Percentiles rank a stretch among this genome's conserved stretches.
Evolutionary conservation across 305 asterid species (phyloP).

Genomic region (Fraxinus greggii): DNA sequence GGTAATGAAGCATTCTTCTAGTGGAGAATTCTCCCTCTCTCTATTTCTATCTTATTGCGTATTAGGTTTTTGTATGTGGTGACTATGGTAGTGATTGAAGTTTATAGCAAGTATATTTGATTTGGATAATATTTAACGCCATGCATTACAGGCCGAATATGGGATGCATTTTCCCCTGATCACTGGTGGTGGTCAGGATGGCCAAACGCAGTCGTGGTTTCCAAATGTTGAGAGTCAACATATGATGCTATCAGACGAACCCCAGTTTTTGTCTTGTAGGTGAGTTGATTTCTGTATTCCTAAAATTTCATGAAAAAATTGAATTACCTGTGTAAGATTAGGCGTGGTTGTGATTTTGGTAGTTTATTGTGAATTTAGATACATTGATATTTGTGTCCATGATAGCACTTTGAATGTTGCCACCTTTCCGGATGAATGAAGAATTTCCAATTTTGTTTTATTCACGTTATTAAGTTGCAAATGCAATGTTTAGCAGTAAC

Average conservation of each 20-base stretch:
- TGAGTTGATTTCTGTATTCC: constrained; percentile 26
- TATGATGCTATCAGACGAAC: constrained; percentile 40
- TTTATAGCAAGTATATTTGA: constrained; percentile 15
- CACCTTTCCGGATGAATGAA: not conserved
- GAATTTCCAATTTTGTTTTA: not conserved
- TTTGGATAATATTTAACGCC: not conserved
- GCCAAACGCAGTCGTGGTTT: constrained; percentile 46
- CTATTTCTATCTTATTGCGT: not conserved
- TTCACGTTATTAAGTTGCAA: not conserved
- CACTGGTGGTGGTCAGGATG: constrained; percentile 45
- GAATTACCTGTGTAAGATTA: not conserved
- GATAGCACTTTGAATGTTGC: not conserved
- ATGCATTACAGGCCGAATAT: constrained; percentile 40
- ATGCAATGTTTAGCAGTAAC: not conserved
- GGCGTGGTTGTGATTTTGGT: not conserved
- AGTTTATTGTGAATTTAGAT: not conserved
- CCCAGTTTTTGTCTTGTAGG: constrained; percentile 50
- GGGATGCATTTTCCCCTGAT: constrained; percentile 41
- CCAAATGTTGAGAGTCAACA: constrained; percentile 47
- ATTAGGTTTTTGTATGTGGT: not conserved
- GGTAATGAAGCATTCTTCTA: constrained; percentile 30
- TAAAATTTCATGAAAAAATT: not conserved
- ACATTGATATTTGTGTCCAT: not conserved
- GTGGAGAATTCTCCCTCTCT: not conserved
- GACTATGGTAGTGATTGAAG: not conserved